Percentiles rank a stretch among this genome's conserved stretches.
These are phyloP conservation scores for Neurospora sp. DNA, from an alignment of 495 filamentous ascomycete genomes.

Conservation along the genomic window DNA sequence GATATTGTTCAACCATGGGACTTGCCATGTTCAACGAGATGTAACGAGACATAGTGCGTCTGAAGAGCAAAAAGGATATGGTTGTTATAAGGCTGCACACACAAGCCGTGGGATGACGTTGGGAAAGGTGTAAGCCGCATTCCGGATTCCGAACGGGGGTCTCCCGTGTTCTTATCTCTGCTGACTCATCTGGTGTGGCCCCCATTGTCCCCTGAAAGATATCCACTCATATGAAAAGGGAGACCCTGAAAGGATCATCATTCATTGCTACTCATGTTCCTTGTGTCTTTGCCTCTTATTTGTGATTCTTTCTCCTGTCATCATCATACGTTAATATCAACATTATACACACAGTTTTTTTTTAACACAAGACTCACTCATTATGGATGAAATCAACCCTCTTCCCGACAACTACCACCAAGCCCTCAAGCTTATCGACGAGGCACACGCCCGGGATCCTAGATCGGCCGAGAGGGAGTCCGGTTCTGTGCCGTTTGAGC, in stretches of 20 bases:
- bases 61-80: neutral
- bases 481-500: slow-evolving; percentile 52
- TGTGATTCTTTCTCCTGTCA: neutral
- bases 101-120: neutral
- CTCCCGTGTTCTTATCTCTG: neutral
- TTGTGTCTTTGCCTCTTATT: neutral
- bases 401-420: slow-evolving; percentile 18
- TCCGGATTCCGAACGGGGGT: neutral
- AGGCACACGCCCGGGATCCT: slow-evolving; percentile 62
- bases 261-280: neutral
- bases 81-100: neutral
- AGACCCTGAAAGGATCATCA: neutral
- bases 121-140: neutral
- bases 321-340: neutral
- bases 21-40: neutral
- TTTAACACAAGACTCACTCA: neutral
- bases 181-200: neutral
- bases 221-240: neutral
- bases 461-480: slow-evolving; percentile 24
- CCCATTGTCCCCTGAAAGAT: neutral
- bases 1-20: neutral
- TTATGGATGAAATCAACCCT: slow-evolving; percentile 14
- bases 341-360: neutral
- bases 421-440: slow-evolving; percentile 58
- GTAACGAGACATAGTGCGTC: neutral